Evolutionary conservation across 2,329 filamentous ascomycete species (phyloP).

Genomic region (Ascochyta rabiei): DNA sequence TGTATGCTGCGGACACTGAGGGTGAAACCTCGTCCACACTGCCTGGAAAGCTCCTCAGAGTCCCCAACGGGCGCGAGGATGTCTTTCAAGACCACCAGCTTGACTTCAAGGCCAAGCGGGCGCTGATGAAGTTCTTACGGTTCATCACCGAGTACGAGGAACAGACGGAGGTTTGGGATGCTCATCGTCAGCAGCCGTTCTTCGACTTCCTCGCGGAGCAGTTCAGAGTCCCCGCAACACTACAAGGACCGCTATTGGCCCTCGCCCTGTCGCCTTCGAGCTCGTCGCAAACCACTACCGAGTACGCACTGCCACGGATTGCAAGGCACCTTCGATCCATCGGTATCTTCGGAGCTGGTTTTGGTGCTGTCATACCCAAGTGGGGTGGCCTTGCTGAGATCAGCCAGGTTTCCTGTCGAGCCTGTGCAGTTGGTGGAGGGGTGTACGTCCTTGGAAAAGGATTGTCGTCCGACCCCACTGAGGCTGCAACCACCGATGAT

Average conservation of each 20-base stretch:
- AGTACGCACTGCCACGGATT: constrained; percentile 74
- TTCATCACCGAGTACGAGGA: constrained; percentile 77
- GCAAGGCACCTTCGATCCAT: constrained; percentile 83
- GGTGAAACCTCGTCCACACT: background rate
- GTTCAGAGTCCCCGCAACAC: constrained; percentile 63
- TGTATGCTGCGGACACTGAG: constrained; percentile 58
- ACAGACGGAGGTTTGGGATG: constrained; percentile 64
- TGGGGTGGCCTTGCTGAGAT: constrained; percentile 92
- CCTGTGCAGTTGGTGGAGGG: constrained; percentile 86
- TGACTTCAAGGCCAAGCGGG: constrained; percentile 79
- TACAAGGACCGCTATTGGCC: constrained; percentile 70
- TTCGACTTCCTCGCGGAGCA: constrained; percentile 62
- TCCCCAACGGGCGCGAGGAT: constrained; percentile 90
- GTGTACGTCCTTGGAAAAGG: constrained; percentile 85
- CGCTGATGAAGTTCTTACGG: constrained; percentile 91
- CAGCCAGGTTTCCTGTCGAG: constrained; percentile 87
- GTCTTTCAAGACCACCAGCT: constrained; percentile 81
- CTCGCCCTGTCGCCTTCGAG: constrained; percentile 74
- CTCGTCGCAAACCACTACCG: constrained; percentile 62
- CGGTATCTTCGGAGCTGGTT: constrained; percentile 85
- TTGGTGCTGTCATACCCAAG: constrained; percentile 87
- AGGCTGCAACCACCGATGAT: constrained; percentile 10
- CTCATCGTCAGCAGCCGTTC: constrained; percentile 62
- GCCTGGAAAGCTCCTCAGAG: constrained; percentile 62
- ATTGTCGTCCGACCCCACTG: constrained; percentile 48